Evolutionary conservation across 2,329 filamentous ascomycete species (phyloP).

Genomic region (Phialophora chinensis): DNA sequence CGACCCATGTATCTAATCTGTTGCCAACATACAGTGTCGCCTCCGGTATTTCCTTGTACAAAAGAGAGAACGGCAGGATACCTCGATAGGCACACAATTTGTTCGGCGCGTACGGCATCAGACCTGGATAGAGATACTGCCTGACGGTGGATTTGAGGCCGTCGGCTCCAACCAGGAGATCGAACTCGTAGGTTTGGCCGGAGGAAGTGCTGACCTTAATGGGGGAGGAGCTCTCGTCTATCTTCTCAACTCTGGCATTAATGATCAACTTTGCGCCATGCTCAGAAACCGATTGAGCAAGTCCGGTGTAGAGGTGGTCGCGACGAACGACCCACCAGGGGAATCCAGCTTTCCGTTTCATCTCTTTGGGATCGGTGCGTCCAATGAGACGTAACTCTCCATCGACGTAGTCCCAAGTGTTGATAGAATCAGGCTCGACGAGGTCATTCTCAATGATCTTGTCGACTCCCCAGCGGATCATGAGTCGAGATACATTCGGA

Average conservation of each 20-base stretch:
- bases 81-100: slow-evolving; percentile 19
- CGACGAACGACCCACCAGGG: slow-evolving; percentile 50
- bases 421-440: slow-evolving; percentile 10
- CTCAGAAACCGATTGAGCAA: slow-evolving; percentile 48
- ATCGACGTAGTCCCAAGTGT: slow-evolving; percentile 15
- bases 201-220: slow-evolving; percentile 17
- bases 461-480: slow-evolving; percentile 15
- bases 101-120: slow-evolving; percentile 18
- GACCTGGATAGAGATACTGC: slow-evolving; percentile 14
- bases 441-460: slow-evolving; percentile 20
- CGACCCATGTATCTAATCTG: slow-evolving; percentile 16
- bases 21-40: slow-evolving; percentile 15
- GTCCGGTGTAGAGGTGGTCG: slow-evolving; percentile 55
- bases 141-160: slow-evolving; percentile 19
- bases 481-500: slow-evolving; percentile 15
- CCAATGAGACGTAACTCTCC: slow-evolving; percentile 21
- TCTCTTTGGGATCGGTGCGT: slow-evolving; percentile 17
- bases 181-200: slow-evolving; percentile 13
- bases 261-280: slow-evolving; percentile 49
- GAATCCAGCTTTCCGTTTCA: slow-evolving; percentile 26
- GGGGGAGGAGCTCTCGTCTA: slow-evolving; percentile 30
- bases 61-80: slow-evolving; percentile 9
- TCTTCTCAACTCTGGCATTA: slow-evolving; percentile 50
- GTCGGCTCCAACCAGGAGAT: slow-evolving; percentile 15
- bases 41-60: slow-evolving; percentile 16